Evolutionary conservation across 768 basidiomycete genomes (phyloP), one percentile per base, ranked within the genome.

Genomic region (Cyathus striatus): DNA sequence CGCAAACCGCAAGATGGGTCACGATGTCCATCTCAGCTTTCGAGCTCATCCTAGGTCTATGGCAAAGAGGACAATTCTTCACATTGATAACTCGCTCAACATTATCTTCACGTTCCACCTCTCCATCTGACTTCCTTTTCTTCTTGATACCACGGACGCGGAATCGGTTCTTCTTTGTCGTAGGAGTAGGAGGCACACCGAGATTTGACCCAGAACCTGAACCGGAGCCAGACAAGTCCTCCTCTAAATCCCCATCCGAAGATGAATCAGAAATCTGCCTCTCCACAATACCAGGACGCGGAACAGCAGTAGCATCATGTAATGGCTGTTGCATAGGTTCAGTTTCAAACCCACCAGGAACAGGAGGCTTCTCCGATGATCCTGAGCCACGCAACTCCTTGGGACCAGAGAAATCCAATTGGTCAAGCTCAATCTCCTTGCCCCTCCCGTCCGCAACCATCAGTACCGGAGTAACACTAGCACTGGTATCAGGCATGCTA

Each of bases 1-100:
- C 93, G 54, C 95, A 99, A 7, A 98, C 80, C 1, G 93, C 96
- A n/a, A 99, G 65, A 61, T 99, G 95, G 18, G 96, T 97, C 41
- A 99, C 72, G 54, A 98, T 96, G 58, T 96, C 94, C 54, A 92
- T 72, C 62, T 97, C 96, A 0, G 83, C 90, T 60, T 92, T 92
- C 41, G 79, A 76, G 62, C 78, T 87, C 52, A 98, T 56, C 34
- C 93, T 69, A 2, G 90, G 87, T 9, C 91, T 81, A 58, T 92
- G 93, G 57, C 95, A 99, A 34, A 99, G 61, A 0, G 95, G 95
- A 58, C 95, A 99, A 43, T 80, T 86, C 72, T 87, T 88, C 52
- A 99, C 81, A 58, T 97, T 97, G 70, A 98, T 94, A 22, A 99
- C 83, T 5, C 92, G 78, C 61, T 98, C 90, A 39, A 83, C 66